Percentiles rank a stretch among this genome's conserved stretches.
Evolutionary conservation across 345 rosid species (phyloP).

Genomic region (Salix purpurea): DNA sequence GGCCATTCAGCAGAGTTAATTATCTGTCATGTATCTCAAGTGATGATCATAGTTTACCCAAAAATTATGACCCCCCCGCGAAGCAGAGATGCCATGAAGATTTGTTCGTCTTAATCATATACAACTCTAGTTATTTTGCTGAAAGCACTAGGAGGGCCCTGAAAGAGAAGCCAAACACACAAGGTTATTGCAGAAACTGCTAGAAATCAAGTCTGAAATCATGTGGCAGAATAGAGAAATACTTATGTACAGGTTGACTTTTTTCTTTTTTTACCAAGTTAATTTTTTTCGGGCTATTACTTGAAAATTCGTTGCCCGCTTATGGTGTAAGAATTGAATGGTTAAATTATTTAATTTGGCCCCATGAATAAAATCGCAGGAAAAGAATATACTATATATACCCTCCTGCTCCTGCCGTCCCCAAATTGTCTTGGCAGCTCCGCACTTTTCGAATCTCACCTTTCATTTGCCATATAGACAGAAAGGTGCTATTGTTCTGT

Average conservation of each 20-base stretch:
- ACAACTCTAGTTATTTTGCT: not conserved
- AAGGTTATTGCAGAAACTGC: constrained; percentile 2
- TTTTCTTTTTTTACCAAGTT: not conserved
- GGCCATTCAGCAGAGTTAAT: not conserved
- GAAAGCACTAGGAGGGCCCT: not conserved
- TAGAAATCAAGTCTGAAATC: not conserved
- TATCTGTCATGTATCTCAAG: not conserved
- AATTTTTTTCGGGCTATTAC: not conserved
- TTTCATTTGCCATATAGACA: not conserved
- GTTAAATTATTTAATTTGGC: constrained; percentile 9
- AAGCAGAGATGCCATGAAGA: not conserved
- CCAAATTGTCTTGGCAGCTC: not conserved
- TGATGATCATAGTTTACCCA: not conserved
- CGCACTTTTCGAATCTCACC: not conserved
- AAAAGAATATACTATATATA: not conserved
- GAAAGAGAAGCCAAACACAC: not conserved
- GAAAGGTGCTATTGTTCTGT: not conserved
- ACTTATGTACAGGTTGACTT: constrained; percentile 11
- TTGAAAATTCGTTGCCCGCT: not conserved
- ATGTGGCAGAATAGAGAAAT: constrained; percentile 14
- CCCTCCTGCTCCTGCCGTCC: too few species aligned
- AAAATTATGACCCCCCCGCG: not conserved
- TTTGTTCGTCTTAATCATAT: not conserved
- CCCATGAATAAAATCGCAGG: constrained; percentile 18
- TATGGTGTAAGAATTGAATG: constrained; percentile 24